Base-by-base conservation (phyloP, 768 basidiomycete species). In the Hypholoma fasciculare region DNA sequence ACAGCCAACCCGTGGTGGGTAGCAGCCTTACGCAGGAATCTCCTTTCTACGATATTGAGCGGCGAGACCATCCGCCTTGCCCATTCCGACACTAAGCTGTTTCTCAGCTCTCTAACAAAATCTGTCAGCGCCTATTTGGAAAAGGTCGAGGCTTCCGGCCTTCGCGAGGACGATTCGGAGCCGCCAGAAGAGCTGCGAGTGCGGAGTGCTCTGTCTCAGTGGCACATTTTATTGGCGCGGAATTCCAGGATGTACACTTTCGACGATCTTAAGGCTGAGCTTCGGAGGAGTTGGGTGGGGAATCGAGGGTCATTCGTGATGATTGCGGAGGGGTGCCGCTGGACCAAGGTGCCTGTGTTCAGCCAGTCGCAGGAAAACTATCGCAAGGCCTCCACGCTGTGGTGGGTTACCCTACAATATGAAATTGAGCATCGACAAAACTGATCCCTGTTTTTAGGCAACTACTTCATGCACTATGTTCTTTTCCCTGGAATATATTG, bases 11-110 rank as follows among this genome's bases (percentile, higher is more conserved):
- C 82, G 8, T 61, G 59, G 40, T 79, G 72, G 74, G 61, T 80
- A 7, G 63, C 71, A 54, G 51, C 43, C 6, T 63, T 79, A 11
- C 71, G 80, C 20, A 61, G 66, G 51, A 76, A 77, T 53, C 56
- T 80, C 37, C 63, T 79, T 17, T 63, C 69, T 17, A 75, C 78
- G 0, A 56, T 79, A 19, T 61, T 81, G 9, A 66, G 71, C 9
- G 80, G 79, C 37, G 74, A 79, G 26, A 69, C 75, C 34, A 61
- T 76, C 34, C 71, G 77, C 12, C 65, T 77, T 16, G 74, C 79
- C 61, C 65, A 77, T 48, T 66, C 79, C 51, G 63, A 68, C 36
- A 73, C 75, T 12, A 71, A 64, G 16, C 36, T 77, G 12, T 66
- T 63, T n/a, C 67, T 80, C 49, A 63, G 60, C 48, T 51, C 66